Percentiles rank a stretch among this genome's conserved stretches.
Evolutionary conservation across 208 protist genomes (phyloP).

Genomic region (Lotmaria passim): DNA sequence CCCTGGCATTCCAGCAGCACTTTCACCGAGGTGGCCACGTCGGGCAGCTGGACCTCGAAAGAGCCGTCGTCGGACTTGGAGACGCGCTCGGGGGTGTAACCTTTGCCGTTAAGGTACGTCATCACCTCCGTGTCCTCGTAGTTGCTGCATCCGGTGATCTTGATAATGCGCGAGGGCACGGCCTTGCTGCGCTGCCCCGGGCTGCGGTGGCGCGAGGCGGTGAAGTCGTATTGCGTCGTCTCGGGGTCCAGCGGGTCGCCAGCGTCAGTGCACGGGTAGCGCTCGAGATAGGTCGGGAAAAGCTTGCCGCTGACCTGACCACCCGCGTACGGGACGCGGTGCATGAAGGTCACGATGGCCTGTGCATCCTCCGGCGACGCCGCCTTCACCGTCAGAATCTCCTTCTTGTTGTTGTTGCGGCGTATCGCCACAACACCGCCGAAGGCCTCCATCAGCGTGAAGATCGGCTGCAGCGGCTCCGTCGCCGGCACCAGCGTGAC

Average conservation of each 20-base stretch:
- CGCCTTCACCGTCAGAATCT: conserved; percentile 90
- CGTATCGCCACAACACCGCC: conserved; percentile 86
- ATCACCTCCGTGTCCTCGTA: conserved; percentile 85
- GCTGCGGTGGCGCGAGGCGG: conserved; percentile 85
- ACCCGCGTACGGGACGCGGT: conserved; percentile 78
- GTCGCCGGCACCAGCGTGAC: conserved; percentile 75
- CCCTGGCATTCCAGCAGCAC: conserved; percentile 85
- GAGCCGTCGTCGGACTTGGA: conserved; percentile 77
- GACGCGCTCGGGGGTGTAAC: conserved; percentile 72
- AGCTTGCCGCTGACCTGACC: conserved; percentile 85
- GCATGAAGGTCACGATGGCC: conserved; percentile 68
- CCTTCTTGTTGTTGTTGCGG: conserved; percentile 88
- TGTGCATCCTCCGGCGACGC: conserved; percentile 80
- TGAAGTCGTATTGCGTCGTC: conserved; percentile 89
- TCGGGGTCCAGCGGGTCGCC: conserved; percentile 74
- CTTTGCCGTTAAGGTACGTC: conserved; percentile 82
- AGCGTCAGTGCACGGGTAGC: conserved; percentile 85
- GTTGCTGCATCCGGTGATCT: conserved; percentile 78
- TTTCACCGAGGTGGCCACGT: conserved; percentile 76
- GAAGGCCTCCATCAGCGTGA: conserved; percentile 85
- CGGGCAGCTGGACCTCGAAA: conserved; percentile 72
- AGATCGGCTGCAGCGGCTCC: conserved; percentile 85
- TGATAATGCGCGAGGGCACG: conserved; percentile 67
- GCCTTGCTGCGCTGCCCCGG: conserved; percentile 83
- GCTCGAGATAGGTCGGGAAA: conserved; percentile 88